Conservation (phyloP, 2,329 filamentous ascomycete genomes). For the Mycosphaerelloides madeirae region DNA sequence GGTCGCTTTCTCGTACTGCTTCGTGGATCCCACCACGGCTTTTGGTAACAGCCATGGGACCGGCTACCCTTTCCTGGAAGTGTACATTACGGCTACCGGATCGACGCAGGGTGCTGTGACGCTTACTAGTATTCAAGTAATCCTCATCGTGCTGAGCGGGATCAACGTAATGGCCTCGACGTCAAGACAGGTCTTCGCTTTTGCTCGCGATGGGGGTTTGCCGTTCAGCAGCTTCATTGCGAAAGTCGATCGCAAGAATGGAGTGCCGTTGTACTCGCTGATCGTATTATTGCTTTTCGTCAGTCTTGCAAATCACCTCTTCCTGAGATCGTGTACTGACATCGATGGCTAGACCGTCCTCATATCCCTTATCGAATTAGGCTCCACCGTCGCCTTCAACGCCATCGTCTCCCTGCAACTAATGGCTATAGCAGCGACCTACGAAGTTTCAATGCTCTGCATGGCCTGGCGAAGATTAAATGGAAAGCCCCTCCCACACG, state of each 20-base stretch:
- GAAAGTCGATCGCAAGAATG: conserved; percentile 11
- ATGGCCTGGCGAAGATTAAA: conserved; percentile 18
- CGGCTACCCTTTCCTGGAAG: conserved; percentile 22
- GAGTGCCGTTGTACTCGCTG: no score
- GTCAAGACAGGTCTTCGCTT: conserved; percentile 42
- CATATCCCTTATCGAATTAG: conserved; percentile 34
- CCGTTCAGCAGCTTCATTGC: conserved; percentile 34
- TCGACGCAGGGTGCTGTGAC: conserved; percentile 18
- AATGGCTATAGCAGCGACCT: conserved; percentile 32
- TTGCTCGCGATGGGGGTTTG: conserved; percentile 39
- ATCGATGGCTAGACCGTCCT: conserved; percentile 16
- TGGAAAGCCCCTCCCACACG: conserved; percentile 19
- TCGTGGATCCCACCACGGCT: conserved; percentile 14
- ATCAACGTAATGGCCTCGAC: conserved; percentile 36
- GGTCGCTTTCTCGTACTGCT: conserved; percentile 22
- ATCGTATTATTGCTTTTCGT: no score
- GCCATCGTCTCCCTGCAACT: conserved; percentile 33
- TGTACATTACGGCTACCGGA: conserved; percentile 23
- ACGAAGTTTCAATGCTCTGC: conserved; percentile 34
- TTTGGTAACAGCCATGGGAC: conserved; percentile 9
- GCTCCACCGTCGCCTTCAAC: conserved; percentile 34
- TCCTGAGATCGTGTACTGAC: no score
- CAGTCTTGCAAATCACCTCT: no score
- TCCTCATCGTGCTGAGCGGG: conserved; percentile 20
- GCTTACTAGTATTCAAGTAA: conserved; percentile 19